Percentiles rank a stretch among this genome's conserved stretches.
Evolutionary conservation across 345 rosid species (phyloP).

Genomic region (Hibiscus mutabilis): DNA sequence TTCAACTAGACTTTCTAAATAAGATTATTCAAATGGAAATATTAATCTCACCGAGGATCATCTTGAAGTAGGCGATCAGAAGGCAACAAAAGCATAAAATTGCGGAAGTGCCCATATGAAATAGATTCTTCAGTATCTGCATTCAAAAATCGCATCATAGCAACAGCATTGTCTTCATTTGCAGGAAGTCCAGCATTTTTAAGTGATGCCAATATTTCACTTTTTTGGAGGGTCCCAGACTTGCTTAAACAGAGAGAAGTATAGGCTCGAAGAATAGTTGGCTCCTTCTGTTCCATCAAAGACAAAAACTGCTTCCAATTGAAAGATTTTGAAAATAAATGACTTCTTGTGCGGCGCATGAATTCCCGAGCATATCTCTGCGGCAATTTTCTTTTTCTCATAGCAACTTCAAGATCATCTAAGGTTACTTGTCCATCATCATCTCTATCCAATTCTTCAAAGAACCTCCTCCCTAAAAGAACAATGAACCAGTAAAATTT

Average conservation of each 20-base stretch:
- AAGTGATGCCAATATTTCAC: constrained; percentile 88
- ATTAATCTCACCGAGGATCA: constrained; percentile 75
- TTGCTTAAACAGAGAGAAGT: constrained; percentile 89
- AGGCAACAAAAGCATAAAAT: constrained; percentile 93
- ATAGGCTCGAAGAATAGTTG: constrained; percentile 94
- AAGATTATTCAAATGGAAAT: constrained; percentile 5
- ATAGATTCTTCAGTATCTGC: constrained; percentile 88
- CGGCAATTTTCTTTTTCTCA: constrained; percentile 86
- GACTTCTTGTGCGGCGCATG: constrained; percentile 76
- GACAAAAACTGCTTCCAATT: constrained; percentile 97
- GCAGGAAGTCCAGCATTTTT: constrained; percentile 92
- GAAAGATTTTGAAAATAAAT: constrained; percentile 87
- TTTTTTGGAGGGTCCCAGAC: constrained; percentile 93
- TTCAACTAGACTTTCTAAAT: not conserved
- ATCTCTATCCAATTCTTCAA: constrained; percentile 96
- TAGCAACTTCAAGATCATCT: constrained; percentile 94
- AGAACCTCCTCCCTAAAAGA: constrained; percentile 81
- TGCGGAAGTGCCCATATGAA: constrained; percentile 93
- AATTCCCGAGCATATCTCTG: constrained; percentile 80
- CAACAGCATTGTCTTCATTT: constrained; percentile 89
- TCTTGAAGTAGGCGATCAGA: constrained; percentile 76
- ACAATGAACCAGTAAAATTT: not conserved
- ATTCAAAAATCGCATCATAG: constrained; percentile 93
- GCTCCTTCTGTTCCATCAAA: constrained; percentile 97
- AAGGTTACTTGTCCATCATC: constrained; percentile 90